These are phyloP conservation scores for Metarhizium rileyi DNA, from an alignment of 2,329 filamentous ascomycete genomes.

Conservation along the genomic window DNA sequence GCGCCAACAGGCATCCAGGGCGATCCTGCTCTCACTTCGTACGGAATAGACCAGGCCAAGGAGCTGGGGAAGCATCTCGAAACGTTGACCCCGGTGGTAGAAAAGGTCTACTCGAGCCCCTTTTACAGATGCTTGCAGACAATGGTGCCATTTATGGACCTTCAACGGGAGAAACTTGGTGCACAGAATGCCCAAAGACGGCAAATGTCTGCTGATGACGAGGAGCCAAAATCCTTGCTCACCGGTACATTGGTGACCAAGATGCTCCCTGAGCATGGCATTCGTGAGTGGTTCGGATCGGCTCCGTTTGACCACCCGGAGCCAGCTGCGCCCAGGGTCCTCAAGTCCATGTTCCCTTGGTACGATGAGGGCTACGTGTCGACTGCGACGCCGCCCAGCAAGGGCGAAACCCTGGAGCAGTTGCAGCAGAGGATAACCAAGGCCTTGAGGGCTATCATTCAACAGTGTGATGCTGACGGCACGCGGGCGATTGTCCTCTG, in stretches of 20 bases:
- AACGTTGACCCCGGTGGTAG: conserved; percentile 54
- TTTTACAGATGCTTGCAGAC: conserved; percentile 87
- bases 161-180: conserved; percentile 20
- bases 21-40: conserved; percentile 77
- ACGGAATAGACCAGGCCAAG: conserved; percentile 74
- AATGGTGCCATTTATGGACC: conserved; percentile 56
- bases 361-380: conserved; percentile 49
- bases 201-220: background rate
- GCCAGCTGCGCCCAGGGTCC: conserved; percentile 53
- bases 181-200: background rate
- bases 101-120: conserved; percentile 71
- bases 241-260: conserved; percentile 15
- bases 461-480: conserved; percentile 61
- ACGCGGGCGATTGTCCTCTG: conserved; percentile 67
- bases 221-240: background rate
- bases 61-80: conserved; percentile 62
- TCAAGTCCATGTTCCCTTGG: conserved; percentile 60
- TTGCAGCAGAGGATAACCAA: conserved; percentile 73
- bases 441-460: conserved; percentile 60
- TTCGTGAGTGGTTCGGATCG: conserved; percentile 85
- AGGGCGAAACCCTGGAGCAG: conserved; percentile 70
- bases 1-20: conserved; percentile 82
- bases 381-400: conserved; percentile 53
- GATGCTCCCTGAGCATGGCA: conserved; percentile 46
- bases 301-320: conserved; percentile 78